These are phyloP conservation scores for Skeletonema menzelii DNA, from an alignment of 108 stramenopile species.

Conservation along the genomic window DNA sequence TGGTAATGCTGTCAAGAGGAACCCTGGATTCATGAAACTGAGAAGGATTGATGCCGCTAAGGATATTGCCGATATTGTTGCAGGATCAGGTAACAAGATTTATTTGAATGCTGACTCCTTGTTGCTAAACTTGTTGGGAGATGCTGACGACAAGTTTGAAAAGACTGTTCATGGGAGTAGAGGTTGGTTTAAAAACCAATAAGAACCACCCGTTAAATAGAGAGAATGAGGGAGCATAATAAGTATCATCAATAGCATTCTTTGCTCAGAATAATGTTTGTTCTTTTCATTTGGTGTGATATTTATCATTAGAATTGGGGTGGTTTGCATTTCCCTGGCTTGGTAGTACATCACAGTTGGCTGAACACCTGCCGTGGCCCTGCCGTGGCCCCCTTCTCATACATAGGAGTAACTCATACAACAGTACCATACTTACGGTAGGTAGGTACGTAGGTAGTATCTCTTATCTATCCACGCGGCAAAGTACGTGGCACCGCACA, in stretches of 20 bases:
- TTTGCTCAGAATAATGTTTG: background rate
- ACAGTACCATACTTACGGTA: too few relatives aligned
- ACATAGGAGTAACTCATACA: too few relatives aligned
- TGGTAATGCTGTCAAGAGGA: slow-evolving; percentile 98
- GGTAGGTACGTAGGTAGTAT: too few relatives aligned
- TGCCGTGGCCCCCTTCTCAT: too few relatives aligned
- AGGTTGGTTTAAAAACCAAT: slow-evolving; percentile 27
- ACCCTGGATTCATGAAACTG: slow-evolving; percentile 99
- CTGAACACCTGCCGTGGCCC: too few relatives aligned
- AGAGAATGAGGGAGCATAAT: background rate
- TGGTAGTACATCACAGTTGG: too few relatives aligned
- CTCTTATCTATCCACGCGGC: too few relatives aligned
- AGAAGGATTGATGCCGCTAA: slow-evolving; percentile 98
- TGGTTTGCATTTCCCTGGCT: too few relatives aligned
- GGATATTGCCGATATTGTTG: slow-evolving; percentile 96
- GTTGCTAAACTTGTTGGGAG: slow-evolving; percentile 93
- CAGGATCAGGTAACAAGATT: slow-evolving; percentile 91
- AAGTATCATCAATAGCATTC: background rate
- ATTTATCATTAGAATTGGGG: background rate
- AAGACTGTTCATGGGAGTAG: slow-evolving; percentile 52
- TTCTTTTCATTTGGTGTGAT: background rate
- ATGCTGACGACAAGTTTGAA: slow-evolving; percentile 87
- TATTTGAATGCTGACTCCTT: slow-evolving; percentile 97
- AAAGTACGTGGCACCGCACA: too few relatives aligned
- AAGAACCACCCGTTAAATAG: background rate